phyloP scores from a whole-genome alignment of 2,329 filamentous ascomycete genomes.

The Apiospora phragmitis region DNA sequence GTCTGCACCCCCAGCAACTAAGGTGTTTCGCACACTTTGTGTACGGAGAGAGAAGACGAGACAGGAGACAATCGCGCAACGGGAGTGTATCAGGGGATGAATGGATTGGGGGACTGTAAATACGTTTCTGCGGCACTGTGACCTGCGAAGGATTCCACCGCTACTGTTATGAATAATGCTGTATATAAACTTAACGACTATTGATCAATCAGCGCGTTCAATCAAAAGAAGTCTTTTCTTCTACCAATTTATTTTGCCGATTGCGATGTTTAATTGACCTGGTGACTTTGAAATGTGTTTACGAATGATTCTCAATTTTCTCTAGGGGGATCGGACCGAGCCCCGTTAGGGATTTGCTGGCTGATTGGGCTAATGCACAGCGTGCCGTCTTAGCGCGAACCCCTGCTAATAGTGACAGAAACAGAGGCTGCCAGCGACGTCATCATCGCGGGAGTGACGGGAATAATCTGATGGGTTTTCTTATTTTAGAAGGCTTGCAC shows the following conservation, averaged over 20 bases:
- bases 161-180: not conserved
- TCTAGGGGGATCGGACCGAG: not conserved
- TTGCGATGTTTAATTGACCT: not conserved
- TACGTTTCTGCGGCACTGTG: not conserved
- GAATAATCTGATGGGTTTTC: not conserved
- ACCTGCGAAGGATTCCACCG: not conserved
- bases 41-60: no score
- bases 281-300: not conserved
- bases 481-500: not conserved
- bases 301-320: no score
- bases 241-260: not conserved
- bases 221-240: not conserved
- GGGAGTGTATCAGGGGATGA: not conserved
- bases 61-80: no score
- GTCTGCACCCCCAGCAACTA: not conserved
- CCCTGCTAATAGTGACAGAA: not conserved
- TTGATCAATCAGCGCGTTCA: not conserved
- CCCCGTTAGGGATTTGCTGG: not conserved
- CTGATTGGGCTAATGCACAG: not conserved
- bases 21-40: not conserved
- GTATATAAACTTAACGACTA: slow-evolving; percentile 3
- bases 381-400: not conserved
- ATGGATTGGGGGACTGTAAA: not conserved
- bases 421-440: not conserved
- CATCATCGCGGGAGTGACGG: not conserved